Base-by-base conservation (phyloP, 1,284 basidiomycete genomes). In the Tilletia horrida region DNA sequence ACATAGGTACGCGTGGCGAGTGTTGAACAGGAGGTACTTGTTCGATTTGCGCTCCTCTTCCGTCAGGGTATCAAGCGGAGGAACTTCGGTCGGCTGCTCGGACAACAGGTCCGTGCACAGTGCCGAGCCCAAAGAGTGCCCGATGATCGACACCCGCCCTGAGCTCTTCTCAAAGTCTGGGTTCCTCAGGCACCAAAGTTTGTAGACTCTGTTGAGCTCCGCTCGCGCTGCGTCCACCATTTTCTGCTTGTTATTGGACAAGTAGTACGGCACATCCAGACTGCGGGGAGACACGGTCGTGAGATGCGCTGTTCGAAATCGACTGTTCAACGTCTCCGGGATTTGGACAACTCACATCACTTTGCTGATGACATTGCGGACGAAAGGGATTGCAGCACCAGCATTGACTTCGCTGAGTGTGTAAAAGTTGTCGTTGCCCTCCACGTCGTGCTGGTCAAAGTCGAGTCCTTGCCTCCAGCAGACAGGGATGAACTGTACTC, bases 251-350 rank as follows among this genome's bases (percentile, higher is more conserved):
- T 71, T 70, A 6, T 62, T 57, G 25, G 64, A 66, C 2, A 72
- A 75, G 64, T 82, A 82, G 66, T 79, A 77, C 2, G 80, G 79
- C 0, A 82, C 76, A 64, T 82, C 81, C 43, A 82, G 71, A 3
- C 79, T 78, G n/a, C 55, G 55, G 14, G 55, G 25, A 55, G 14
- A 27, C 6, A 55, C 9, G 25, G 18, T 55, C 52, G n/a, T n/a
- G n/a, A n/a, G n/a, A n/a, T n/a, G n/a, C n/a, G n/a, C n/a, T 27
- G 52, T 55, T 23, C 21, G 48, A 21, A 52, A 13, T 45, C 43
- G 43, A 45, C n/a, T n/a, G 45, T 48, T 16, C 50, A 55, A 25
- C 18, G 4, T 7, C 3, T 55, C n/a, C n/a, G 3, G 9, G 7
- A 25, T 6, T 14, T 27, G 23, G 29, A 31, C 9, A 21, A 59